Conservation (phyloP, 768 basidiomycete species). For the Phylloporus arenicola region DNA sequence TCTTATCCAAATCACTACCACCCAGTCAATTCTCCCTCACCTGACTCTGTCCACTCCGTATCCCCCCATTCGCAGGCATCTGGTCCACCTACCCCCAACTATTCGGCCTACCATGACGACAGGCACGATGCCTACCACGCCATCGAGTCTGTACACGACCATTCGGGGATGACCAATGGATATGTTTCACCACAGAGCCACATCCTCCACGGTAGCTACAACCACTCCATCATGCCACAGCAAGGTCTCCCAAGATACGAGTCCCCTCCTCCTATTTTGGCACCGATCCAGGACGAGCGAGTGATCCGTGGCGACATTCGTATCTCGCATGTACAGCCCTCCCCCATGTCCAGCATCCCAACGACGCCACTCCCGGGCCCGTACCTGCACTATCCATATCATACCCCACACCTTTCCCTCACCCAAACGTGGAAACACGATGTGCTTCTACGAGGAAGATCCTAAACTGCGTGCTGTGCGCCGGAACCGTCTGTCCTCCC, state of each 20-base stretch:
- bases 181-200: conserved; percentile 31
- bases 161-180: conserved; percentile 25
- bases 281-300: conserved; percentile 46
- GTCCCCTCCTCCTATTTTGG: conserved; percentile 51
- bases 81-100: conserved; percentile 32
- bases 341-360: conserved; percentile 29
- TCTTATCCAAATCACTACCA: conserved; percentile 36
- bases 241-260: conserved; percentile 35
- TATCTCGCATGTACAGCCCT: conserved; percentile 28
- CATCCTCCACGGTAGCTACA: conserved; percentile 23
- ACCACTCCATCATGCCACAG: conserved; percentile 17
- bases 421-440: conserved; percentile 47
- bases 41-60: conserved; percentile 47
- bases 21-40: conserved; percentile 41
- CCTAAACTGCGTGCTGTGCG: conserved; percentile 13
- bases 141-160: conserved; percentile 29
- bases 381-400: conserved; percentile 43
- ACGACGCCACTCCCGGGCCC: conserved; percentile 28
- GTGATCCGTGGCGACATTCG: conserved; percentile 30
- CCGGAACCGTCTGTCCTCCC: background rate
- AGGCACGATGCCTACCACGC: conserved; percentile 35
- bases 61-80: conserved; percentile 32
- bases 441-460: conserved; percentile 33
- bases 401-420: conserved; percentile 33
- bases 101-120: conserved; percentile 45